Conservation (phyloP, 306 rosid genomes). For the Prunus mira region DNA sequence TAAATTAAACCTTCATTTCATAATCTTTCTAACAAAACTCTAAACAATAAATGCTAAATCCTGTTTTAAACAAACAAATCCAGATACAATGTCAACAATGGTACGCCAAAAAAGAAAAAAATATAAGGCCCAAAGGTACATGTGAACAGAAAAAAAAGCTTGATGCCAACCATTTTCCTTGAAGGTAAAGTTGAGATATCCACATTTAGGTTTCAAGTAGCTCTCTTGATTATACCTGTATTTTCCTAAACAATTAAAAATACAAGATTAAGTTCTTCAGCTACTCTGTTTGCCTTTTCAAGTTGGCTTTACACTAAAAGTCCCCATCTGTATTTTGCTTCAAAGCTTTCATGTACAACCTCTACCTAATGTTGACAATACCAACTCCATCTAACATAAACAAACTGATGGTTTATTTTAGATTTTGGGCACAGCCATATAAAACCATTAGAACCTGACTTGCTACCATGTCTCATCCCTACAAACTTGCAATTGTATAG, state of each 20-base stretch:
- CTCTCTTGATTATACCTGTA: background rate
- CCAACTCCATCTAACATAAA: slow-evolving; percentile 1
- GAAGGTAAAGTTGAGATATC: background rate
- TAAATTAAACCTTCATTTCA: too few relatives aligned
- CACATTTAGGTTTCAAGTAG: background rate
- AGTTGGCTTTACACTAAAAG: background rate
- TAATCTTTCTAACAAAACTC: background rate
- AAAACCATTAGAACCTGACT: background rate
- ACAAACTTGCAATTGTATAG: background rate
- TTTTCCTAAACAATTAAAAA: background rate
- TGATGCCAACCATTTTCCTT: background rate
- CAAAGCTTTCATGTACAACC: background rate
- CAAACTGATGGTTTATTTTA: background rate
- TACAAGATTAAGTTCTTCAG: background rate
- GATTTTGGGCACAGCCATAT: background rate
- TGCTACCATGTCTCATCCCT: background rate
- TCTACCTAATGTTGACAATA: slow-evolving; percentile 8
- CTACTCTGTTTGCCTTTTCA: background rate
- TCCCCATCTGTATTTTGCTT: slow-evolving; percentile 8
- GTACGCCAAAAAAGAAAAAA: background rate
- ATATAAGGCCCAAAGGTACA: background rate
- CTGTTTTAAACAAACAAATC: background rate
- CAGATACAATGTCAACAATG: too few relatives aligned
- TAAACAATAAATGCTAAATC: background rate
- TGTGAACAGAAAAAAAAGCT: background rate